These are phyloP conservation scores for Teunomyces stri DNA, from an alignment of 805 yeast species.

Conservation along the genomic window DNA sequence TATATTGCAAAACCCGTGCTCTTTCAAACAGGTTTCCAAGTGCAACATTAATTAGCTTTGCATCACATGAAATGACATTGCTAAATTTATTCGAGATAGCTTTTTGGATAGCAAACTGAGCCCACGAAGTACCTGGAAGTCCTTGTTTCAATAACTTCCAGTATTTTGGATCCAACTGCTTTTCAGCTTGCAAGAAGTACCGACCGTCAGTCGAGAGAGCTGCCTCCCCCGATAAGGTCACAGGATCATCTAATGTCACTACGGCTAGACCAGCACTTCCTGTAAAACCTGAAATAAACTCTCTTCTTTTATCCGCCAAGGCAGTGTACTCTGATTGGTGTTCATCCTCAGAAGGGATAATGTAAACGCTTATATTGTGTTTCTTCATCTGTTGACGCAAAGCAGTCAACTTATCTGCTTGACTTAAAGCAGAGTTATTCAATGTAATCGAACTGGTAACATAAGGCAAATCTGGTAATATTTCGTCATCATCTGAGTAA, in stretches of 20 bases:
- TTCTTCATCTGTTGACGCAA: conserved; percentile 65
- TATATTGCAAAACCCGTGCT: conserved; percentile 15
- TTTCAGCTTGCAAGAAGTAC: conserved; percentile 86
- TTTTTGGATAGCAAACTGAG: conserved; percentile 60
- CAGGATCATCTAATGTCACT: conserved; percentile 53
- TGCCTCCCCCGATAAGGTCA: conserved; percentile 58
- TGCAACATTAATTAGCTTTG: conserved; percentile 60
- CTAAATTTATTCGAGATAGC: conserved; percentile 49
- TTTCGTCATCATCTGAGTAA: conserved; percentile 17
- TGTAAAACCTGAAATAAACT: conserved; percentile 80
- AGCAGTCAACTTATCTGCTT: conserved; percentile 47
- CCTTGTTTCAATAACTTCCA: conserved; percentile 87
- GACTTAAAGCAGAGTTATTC: conserved; percentile 1
- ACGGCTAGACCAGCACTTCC: conserved; percentile 94
- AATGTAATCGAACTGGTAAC: conserved; percentile 7
- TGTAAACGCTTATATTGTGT: conserved; percentile 66
- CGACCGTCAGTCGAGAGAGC: conserved; percentile 92
- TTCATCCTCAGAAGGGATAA: conserved; percentile 85
- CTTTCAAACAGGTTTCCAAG: conserved; percentile 42
- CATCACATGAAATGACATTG: conserved; percentile 77
- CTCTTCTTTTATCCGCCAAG: conserved; percentile 75
- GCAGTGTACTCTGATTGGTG: conserved; percentile 92
- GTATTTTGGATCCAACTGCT: conserved; percentile 65
- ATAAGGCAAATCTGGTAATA: conserved; percentile 27
- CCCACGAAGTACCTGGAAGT: conserved; percentile 71